Percentiles rank a stretch among this genome's conserved stretches.
Conservation (phyloP, 1,284 basidiomycete genomes). For the Neotropicomus parvogracilis region DNA sequence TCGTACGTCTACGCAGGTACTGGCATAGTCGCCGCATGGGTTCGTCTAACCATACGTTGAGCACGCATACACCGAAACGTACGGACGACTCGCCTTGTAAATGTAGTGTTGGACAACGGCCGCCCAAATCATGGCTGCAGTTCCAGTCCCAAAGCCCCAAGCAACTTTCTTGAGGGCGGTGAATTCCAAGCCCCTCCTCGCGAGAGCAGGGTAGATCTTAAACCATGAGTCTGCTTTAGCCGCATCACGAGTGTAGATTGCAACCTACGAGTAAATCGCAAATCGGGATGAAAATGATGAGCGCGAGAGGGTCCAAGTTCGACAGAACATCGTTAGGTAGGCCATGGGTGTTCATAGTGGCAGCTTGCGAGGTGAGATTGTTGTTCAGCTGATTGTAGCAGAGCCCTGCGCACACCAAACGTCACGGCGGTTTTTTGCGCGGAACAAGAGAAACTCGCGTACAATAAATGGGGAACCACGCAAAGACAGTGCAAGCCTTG, state of each 20-base stretch:
- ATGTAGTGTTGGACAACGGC: constrained; percentile 74
- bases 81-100: constrained; percentile 49
- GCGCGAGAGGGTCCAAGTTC: constrained; percentile 74
- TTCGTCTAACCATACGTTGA: constrained; percentile 40
- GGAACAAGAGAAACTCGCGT: constrained; percentile 21
- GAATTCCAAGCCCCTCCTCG: constrained; percentile 64
- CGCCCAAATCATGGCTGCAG: constrained; percentile 58
- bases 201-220: constrained; percentile 71
- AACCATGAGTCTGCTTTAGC: not conserved
- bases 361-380: constrained; percentile 77
- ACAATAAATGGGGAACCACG: constrained; percentile 75
- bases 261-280: constrained; percentile 50
- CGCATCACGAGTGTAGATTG: not conserved
- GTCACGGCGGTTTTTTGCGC: constrained; percentile 5
- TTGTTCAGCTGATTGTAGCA: constrained; percentile 74
- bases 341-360: constrained; percentile 68
- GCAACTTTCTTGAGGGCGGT: constrained; percentile 72
- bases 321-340: constrained; percentile 80
- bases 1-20: constrained; percentile 48
- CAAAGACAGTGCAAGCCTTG: constrained; percentile 83
- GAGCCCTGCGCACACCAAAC: constrained; percentile 46
- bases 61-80: not conserved
- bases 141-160: constrained; percentile 65
- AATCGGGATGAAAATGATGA: constrained; percentile 74
- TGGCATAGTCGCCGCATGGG: constrained; percentile 59